Evolutionary conservation across 2,329 filamentous ascomycete species (phyloP).

Genomic region (Dactylellina leptospora): DNA sequence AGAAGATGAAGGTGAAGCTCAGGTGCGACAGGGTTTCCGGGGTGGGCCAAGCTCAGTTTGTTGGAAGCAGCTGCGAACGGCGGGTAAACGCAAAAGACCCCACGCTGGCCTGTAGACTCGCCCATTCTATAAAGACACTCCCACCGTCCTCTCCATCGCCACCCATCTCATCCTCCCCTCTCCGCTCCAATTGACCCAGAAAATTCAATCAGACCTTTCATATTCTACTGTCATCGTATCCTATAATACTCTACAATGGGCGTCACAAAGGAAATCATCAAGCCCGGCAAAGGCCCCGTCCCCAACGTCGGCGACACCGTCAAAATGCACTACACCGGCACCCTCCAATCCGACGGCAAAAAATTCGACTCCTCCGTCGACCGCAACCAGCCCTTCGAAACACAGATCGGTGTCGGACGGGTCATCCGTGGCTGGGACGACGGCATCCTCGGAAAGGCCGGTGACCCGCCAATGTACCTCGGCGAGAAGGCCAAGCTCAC

Average conservation of each 20-base stretch:
- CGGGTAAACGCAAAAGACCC: not conserved
- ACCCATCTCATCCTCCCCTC: not conserved
- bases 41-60: conserved; percentile 2
- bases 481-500: conserved; percentile 89
- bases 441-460: conserved; percentile 79
- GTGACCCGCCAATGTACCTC: conserved; percentile 63
- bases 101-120: conserved; percentile 2
- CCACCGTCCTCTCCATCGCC: not conserved
- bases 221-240: too few relatives aligned
- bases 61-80: not conserved
- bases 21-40: conserved; percentile 3
- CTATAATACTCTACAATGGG: conserved; percentile 25
- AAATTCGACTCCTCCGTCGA: conserved; percentile 87
- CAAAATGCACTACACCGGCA: conserved; percentile 71
- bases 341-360: conserved; percentile 76
- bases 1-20: not conserved
- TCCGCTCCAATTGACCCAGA: not conserved
- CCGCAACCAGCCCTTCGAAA: conserved; percentile 75
- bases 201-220: not conserved
- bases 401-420: conserved; percentile 79
- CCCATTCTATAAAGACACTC: not conserved
- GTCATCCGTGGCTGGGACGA: conserved; percentile 92
- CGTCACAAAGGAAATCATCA: conserved; percentile 42
- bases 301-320: conserved; percentile 31
- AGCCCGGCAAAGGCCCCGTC: conserved; percentile 20